phyloP scores from a whole-genome alignment of 208 protist genomes.

The Naegleria gruberi region DNA sequence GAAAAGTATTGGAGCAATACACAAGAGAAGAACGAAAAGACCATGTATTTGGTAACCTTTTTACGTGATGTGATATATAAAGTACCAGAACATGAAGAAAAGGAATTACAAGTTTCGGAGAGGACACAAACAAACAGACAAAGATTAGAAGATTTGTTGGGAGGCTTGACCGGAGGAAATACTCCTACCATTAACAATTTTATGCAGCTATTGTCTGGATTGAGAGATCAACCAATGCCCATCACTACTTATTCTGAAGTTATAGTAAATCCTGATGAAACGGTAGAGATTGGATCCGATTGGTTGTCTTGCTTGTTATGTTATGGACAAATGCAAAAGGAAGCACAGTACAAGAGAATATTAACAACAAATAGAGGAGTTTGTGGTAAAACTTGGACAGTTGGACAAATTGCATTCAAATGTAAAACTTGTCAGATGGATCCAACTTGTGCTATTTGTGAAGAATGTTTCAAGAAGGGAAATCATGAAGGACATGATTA shows the following conservation, averaged over 20 bases:
- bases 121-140: neutral
- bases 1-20: neutral
- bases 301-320: neutral
- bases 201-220: neutral
- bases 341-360: neutral
- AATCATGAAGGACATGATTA: constrained; percentile 64
- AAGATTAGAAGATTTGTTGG: neutral
- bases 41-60: neutral
- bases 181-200: neutral
- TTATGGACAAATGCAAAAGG: neutral
- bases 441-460: constrained; percentile 72
- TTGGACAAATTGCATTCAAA: constrained; percentile 54
- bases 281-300: neutral
- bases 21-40: neutral
- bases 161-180: neutral
- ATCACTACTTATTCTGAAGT: neutral
- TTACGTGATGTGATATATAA: neutral
- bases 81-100: neutral
- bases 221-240: neutral
- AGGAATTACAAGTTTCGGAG: neutral
- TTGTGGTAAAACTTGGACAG: constrained; percentile 1
- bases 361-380: neutral
- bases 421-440: constrained; percentile 75
- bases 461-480: constrained; percentile 71
- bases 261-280: neutral